A percentile compares a stretch with the other conserved stretches of the same genome.
These are phyloP conservation scores for Ogataea chonburiensis DNA, from an alignment of 805 yeast genomes.

Conservation along the genomic window DNA sequence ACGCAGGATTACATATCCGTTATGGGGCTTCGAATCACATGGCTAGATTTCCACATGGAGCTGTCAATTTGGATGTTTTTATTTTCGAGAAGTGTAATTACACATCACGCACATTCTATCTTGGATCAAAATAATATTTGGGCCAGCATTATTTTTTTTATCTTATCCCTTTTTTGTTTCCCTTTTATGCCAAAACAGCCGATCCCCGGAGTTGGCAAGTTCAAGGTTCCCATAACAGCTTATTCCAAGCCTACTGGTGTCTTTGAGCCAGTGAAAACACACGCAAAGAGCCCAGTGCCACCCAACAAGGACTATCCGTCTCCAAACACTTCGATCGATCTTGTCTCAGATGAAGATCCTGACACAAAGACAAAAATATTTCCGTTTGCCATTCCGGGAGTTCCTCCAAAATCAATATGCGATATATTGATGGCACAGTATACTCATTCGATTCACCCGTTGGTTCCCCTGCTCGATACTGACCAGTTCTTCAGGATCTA, in stretches of 20 bases:
- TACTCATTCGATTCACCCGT: slow-evolving; percentile 2
- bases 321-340: slow-evolving; percentile 7
- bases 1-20: too few relatives aligned
- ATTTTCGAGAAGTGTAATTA: too few relatives aligned
- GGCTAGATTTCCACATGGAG: too few relatives aligned
- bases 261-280: too few relatives aligned
- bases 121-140: neutral
- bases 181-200: slow-evolving; percentile 21
- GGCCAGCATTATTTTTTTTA: neutral
- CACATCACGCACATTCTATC: neutral
- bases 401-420: slow-evolving; percentile 1
- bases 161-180: slow-evolving; percentile 33
- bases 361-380: neutral
- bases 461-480: slow-evolving; percentile 1
- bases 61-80: too few relatives aligned
- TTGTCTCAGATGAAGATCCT: neutral
- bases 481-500: neutral
- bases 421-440: slow-evolving; percentile 1
- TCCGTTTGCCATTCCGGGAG: neutral
- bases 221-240: slow-evolving; percentile 3
- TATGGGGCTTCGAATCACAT: too few relatives aligned
- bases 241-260: too few relatives aligned
- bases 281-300: too few relatives aligned
- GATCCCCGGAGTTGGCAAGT: slow-evolving; percentile 9
- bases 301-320: slow-evolving; percentile 4